These are phyloP conservation scores for Magnusiomyces suaveolens DNA, from an alignment of 1,139 yeast genomes.

Conservation along the genomic window DNA sequence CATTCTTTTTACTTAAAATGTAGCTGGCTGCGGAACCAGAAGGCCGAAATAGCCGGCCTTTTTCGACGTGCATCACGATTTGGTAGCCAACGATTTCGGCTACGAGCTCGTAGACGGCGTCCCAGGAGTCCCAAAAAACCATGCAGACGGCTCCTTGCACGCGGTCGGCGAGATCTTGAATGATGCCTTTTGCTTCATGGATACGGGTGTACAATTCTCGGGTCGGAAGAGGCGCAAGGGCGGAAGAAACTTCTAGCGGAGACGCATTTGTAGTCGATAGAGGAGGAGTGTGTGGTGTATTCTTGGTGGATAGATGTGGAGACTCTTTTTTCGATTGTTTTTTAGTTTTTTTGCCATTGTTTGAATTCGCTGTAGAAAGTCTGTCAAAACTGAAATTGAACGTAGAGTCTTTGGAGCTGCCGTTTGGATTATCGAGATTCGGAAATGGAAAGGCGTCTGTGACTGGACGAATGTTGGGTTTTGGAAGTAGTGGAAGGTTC, in stretches of 20 bases:
- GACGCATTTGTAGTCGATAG: not conserved
- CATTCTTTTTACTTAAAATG: conserved; percentile 22
- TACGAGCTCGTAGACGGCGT: conserved; percentile 26
- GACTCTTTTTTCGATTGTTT: not conserved
- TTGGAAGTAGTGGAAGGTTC: conserved; percentile 1
- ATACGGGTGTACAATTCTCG: conserved; percentile 23
- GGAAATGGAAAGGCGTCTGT: not conserved
- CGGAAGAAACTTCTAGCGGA: not conserved
- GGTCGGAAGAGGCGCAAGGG: conserved; percentile 16
- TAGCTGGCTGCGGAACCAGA: conserved; percentile 29
- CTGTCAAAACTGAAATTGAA: too few species aligned
- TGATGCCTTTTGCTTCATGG: conserved; percentile 23
- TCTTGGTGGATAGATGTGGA: not conserved
- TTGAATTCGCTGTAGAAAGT: too few species aligned
- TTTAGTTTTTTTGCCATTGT: too few species aligned
- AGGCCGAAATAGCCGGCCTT: conserved; percentile 28
- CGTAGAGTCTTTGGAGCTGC: not conserved
- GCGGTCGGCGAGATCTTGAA: conserved; percentile 28
- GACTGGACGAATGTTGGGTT: not conserved
- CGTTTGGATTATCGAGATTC: not conserved
- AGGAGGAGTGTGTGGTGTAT: not conserved
- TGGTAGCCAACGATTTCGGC: conserved; percentile 28
- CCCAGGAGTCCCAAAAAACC: conserved; percentile 32
- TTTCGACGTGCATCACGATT: conserved; percentile 23
- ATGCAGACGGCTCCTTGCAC: conserved; percentile 30